Base-by-base conservation (phyloP, 495 filamentous ascomycete genomes). In the Aspergillus leporis region DNA sequence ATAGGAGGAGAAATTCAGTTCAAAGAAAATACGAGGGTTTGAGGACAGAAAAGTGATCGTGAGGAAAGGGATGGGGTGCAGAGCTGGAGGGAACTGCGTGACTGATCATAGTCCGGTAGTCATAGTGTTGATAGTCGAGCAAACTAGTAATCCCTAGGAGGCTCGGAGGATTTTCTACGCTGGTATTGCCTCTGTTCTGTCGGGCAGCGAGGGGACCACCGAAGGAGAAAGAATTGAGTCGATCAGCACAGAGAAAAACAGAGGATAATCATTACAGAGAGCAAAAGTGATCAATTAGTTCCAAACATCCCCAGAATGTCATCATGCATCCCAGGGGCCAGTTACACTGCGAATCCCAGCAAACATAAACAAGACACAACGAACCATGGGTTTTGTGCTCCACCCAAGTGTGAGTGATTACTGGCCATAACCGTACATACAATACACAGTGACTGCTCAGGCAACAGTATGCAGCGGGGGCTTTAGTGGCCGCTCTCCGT, bases 81-180 rank as follows among this genome's bases (percentile, higher is more conserved):
- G 28, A 21, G 55, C 28, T 45, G 46, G 55, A 46, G 43, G 56
- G 21, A 49, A 55, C 41, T 18, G 56, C 53, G 60, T 59, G 58
- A 65, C 55, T 43, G 62, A 59, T 65, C 62, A 65, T 55, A 59
- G 55, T 55, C 55, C 54, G 53, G 61, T 23, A 36, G 38, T 47
- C 53, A 60, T 64, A 34, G 45, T 56, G 51, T 57, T 51, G 56
- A 55, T 31, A 55, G 38, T 52, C 3, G 51, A 55, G 61, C 43
- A 45, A 47, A 53, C 56, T 61, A 51, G 51, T 49, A 32, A 9
- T 6, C 18, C 22, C n/a, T 28, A 45, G 38, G 50, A 51, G 54
- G 51, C 18, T 65, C 62, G 58, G 62, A 61, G 62, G 56, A 53
- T 58, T 62, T 50, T 55, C 32, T 48, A 22, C 22, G 16, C 21